Evolutionary conservation across 2,329 filamentous ascomycete species (phyloP).

Genomic region (Fonsecaea monophora): DNA sequence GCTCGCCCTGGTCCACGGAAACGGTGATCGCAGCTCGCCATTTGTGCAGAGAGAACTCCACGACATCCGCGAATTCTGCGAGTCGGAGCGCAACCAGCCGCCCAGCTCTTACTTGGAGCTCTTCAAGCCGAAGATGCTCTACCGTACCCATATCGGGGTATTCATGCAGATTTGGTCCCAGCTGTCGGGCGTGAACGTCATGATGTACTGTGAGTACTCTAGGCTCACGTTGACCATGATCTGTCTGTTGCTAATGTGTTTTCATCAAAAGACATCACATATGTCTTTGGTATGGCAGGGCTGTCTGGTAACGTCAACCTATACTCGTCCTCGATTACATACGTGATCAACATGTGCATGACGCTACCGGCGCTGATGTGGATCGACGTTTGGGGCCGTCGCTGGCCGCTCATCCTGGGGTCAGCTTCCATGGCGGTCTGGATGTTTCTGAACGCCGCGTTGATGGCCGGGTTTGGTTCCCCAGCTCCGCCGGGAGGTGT

Average conservation of each 20-base stretch:
- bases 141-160: slow-evolving; percentile 72
- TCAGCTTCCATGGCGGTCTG: slow-evolving; percentile 65
- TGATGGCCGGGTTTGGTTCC: slow-evolving; percentile 54
- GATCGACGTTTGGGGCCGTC: slow-evolving; percentile 78
- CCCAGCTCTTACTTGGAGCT: slow-evolving; percentile 71
- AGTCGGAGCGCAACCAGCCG: slow-evolving; percentile 41
- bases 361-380: slow-evolving; percentile 76
- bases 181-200: slow-evolving; percentile 72
- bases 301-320: slow-evolving; percentile 64
- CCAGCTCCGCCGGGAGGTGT: slow-evolving; percentile 43
- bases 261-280: slow-evolving; percentile 56
- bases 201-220: slow-evolving; percentile 12
- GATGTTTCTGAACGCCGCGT: slow-evolving; percentile 53
- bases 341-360: slow-evolving; percentile 80
- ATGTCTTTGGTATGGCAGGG: slow-evolving; percentile 61
- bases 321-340: slow-evolving; percentile 72
- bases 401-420: slow-evolving; percentile 68
- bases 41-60: slow-evolving; percentile 69
- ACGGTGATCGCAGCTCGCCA: slow-evolving; percentile 67
- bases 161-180: slow-evolving; percentile 79
- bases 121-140: slow-evolving; percentile 74
- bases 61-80: neutral
- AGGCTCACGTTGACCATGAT: too few relatives aligned
- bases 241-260: too few relatives aligned
- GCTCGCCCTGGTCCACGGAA: slow-evolving; percentile 64